Conservation (phyloP, 106 monocot genomes). For the Dioscorea zingiberensis region DNA sequence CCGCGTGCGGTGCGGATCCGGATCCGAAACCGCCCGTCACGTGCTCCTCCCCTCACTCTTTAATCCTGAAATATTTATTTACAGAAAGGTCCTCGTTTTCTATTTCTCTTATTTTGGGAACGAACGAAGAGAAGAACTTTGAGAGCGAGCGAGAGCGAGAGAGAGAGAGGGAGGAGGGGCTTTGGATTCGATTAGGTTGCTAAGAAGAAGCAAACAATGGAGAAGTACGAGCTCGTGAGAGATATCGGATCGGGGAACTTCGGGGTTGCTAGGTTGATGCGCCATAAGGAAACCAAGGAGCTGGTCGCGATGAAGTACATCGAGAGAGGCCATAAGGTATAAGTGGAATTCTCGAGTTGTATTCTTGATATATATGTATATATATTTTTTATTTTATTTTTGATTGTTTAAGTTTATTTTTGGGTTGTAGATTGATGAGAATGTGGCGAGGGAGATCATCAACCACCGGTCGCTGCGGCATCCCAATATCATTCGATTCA, state of each 20-base stretch:
- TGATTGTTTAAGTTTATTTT: neutral
- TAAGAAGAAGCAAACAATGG: slow-evolving; percentile 29
- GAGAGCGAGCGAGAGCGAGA: neutral
- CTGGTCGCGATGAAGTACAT: slow-evolving; percentile 99
- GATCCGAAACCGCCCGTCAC: too few species aligned
- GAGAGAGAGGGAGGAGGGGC: neutral
- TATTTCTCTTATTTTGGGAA: too few species aligned
- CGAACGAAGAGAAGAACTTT: neutral
- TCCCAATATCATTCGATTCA: slow-evolving; percentile 94
- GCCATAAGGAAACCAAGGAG: slow-evolving; percentile 89
- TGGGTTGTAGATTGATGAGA: slow-evolving; percentile 67
- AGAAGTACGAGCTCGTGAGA: slow-evolving; percentile 87
- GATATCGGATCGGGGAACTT: slow-evolving; percentile 94
- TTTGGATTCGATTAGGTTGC: neutral
- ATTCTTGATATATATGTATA: neutral
- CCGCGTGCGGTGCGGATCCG: too few species aligned
- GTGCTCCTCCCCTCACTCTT: too few species aligned
- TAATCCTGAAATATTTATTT: too few species aligned
- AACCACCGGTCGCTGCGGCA: slow-evolving; percentile 83
- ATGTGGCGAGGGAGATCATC: slow-evolving; percentile 90
- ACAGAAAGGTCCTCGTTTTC: too few species aligned
- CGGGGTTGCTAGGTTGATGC: slow-evolving; percentile 84
- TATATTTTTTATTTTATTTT: too few species aligned
- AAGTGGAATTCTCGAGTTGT: neutral
- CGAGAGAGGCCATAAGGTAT: slow-evolving; percentile 80